Percentiles rank a stretch among this genome's conserved stretches.
phyloP scores from a whole-genome alignment of 2,329 filamentous ascomycete species.

The Ascochyta clinopodiicola region DNA sequence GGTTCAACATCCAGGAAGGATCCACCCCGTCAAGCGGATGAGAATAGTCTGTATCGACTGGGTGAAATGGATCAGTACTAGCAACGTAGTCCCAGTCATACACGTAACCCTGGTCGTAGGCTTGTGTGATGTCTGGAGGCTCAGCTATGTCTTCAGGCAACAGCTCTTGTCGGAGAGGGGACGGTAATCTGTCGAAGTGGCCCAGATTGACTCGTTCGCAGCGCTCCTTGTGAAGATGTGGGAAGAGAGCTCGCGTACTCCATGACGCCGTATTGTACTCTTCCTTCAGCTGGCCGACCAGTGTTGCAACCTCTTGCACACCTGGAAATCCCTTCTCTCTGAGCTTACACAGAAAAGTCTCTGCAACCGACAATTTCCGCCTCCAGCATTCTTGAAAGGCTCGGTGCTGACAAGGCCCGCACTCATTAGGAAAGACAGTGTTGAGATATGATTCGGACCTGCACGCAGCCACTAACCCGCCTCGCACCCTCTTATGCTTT shows the following conservation, averaged over 20 bases:
- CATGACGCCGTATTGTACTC: conserved; percentile 20
- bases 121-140: not conserved
- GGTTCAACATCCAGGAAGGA: conserved; percentile 16
- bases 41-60: conserved; percentile 23
- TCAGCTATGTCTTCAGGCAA: conserved; percentile 26
- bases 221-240: conserved; percentile 5
- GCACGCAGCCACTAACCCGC: conserved; percentile 33
- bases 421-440: conserved; percentile 22
- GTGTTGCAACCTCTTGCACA: conserved; percentile 1
- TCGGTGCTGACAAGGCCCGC: conserved; percentile 32
- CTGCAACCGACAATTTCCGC: conserved; percentile 23
- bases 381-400: conserved; percentile 27
- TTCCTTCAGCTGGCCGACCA: conserved; percentile 21
- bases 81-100: conserved; percentile 29
- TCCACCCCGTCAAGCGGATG: conserved; percentile 20
- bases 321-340: conserved; percentile 9
- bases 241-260: conserved; percentile 18
- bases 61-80: conserved; percentile 35
- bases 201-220: conserved; percentile 14
- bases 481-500: conserved; percentile 28
- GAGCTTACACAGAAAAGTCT: conserved; percentile 13
- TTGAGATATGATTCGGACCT: conserved; percentile 31
- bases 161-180: conserved; percentile 27
- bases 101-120: conserved; percentile 9
- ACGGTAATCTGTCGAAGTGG: not conserved